A percentile compares a stretch with the other conserved stretches of the same genome.
Evolutionary conservation across 2,329 filamentous ascomycete genomes (phyloP).

Genomic region (Colletotrichum australisinense): DNA sequence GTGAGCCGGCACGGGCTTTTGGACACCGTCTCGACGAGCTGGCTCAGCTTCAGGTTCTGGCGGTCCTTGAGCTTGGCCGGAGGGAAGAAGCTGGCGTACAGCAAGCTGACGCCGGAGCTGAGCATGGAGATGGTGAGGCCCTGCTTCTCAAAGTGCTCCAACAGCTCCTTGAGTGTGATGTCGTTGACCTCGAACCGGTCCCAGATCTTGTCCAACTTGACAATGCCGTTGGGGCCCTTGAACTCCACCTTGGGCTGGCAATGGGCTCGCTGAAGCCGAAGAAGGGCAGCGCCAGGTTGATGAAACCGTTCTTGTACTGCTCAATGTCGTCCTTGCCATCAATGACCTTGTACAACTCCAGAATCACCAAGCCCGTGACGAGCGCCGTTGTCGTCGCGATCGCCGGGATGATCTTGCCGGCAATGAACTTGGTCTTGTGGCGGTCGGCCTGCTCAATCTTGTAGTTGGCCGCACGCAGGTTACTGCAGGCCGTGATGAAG

Average conservation of each 20-base stretch:
- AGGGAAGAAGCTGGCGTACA: constrained; percentile 95
- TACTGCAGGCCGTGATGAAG: constrained; percentile 97
- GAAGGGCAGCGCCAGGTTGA: constrained; percentile 96
- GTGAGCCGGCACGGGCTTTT: constrained; percentile 92
- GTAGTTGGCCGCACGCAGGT: constrained; percentile 97
- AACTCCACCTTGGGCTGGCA: constrained; percentile 91
- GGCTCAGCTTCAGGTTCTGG: constrained; percentile 84
- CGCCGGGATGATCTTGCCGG: constrained; percentile 98
- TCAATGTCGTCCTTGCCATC: constrained; percentile 97
- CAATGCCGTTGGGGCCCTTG: constrained; percentile 80
- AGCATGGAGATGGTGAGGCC: constrained; percentile 91
- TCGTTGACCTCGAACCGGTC: constrained; percentile 94
- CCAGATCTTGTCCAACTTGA: constrained; percentile 95
- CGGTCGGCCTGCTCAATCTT: constrained; percentile 92
- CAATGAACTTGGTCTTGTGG: constrained; percentile 99
- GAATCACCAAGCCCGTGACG: constrained; percentile 90
- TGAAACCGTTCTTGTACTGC: constrained; percentile 99
- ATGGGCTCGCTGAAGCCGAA: constrained; percentile 99
- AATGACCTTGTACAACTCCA: constrained; percentile 96
- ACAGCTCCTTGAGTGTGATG: constrained; percentile 84
- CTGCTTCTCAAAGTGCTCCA: constrained; percentile 83
- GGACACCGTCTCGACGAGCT: constrained; percentile 87
- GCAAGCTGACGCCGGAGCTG: constrained; percentile 93
- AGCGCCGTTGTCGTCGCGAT: constrained; percentile 97
- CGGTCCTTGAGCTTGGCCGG: constrained; percentile 83